A percentile compares a stretch with the other conserved stretches of the same genome.
These are phyloP conservation scores for Maudiozyma humilis DNA, from an alignment of 1,139 yeast genomes.

Conservation along the genomic window DNA sequence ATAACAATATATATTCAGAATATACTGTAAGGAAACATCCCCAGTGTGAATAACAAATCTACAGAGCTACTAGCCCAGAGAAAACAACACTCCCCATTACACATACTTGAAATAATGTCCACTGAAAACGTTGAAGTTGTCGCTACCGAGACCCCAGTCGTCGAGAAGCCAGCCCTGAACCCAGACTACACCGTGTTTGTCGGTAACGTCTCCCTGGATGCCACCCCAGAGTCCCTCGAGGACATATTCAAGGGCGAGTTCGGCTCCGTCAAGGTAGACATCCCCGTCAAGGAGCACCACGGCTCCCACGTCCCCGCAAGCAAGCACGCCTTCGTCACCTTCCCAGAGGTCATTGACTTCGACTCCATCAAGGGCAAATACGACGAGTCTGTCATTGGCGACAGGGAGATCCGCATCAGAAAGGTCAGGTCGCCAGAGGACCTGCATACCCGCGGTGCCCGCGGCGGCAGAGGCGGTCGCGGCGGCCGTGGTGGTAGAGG, in stretches of 20 bases:
- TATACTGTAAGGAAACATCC: no score
- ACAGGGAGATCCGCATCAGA: slow-evolving; percentile 29
- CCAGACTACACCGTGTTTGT: slow-evolving; percentile 31
- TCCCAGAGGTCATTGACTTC: slow-evolving; percentile 26
- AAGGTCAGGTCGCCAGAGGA: slow-evolving; percentile 29
- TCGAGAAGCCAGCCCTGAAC: slow-evolving; percentile 17
- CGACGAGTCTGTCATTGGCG: slow-evolving; percentile 27
- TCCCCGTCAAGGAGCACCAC: slow-evolving; percentile 23
- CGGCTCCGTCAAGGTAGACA: slow-evolving; percentile 25
- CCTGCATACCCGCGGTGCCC: slow-evolving; percentile 18
- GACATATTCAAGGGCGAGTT: slow-evolving; percentile 23
- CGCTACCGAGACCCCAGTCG: slow-evolving; percentile 6
- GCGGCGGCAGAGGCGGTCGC: slow-evolving; percentile 12
- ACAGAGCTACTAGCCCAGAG: not conserved
- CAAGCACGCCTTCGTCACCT: slow-evolving; percentile 30
- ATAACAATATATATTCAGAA: no score
- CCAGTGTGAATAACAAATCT: no score
- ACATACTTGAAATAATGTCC: slow-evolving; percentile 9
- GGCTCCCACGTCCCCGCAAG: slow-evolving; percentile 23
- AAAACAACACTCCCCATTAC: not conserved
- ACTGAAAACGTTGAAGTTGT: slow-evolving; percentile 10
- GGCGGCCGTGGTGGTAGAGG: slow-evolving; percentile 15
- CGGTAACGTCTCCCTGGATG: slow-evolving; percentile 29
- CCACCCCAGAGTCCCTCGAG: slow-evolving; percentile 25
- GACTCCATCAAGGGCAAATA: slow-evolving; percentile 27